Conservation (phyloP, 2,329 filamentous ascomycete genomes). For the Sclerotinia trifoliorum region DNA sequence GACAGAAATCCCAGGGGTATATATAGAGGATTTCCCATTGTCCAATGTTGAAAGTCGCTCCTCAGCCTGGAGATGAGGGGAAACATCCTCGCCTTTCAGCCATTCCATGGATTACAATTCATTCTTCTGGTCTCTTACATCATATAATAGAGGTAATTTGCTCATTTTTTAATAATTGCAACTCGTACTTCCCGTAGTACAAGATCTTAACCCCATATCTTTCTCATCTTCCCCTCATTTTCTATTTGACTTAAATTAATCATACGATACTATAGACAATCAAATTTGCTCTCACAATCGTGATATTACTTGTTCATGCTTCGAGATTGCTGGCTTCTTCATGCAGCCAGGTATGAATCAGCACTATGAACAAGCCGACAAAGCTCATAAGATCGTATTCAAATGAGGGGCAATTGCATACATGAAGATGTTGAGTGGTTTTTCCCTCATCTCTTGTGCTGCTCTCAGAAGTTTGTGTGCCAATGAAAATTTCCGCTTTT, state of each 20-base stretch:
- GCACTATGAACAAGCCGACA: neutral
- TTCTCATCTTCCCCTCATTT: neutral
- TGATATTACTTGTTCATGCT: neutral
- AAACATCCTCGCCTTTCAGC: neutral
- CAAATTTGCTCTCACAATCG: neutral
- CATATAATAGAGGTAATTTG: neutral
- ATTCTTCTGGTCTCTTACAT: neutral
- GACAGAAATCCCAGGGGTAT: neutral
- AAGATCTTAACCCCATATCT: neutral
- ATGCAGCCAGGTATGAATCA: neutral
- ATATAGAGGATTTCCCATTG: conserved; percentile 1
- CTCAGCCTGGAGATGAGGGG: neutral
- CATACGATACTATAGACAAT: neutral
- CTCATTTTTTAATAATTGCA: neutral
- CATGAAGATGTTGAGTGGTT: neutral
- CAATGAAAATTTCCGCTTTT: neutral
- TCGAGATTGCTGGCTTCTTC: neutral
- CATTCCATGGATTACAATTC: neutral
- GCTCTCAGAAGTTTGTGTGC: neutral
- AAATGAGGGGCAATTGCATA: neutral
- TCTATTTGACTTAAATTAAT: neutral
- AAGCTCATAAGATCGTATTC: neutral
- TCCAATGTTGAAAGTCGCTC: neutral
- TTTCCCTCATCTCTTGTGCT: neutral
- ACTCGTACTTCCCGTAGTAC: neutral